Evolutionary conservation across 169 alveolate species (phyloP), one percentile per base, ranked within the genome.

Genomic region (Plasmodium gallinaceum): DNA sequence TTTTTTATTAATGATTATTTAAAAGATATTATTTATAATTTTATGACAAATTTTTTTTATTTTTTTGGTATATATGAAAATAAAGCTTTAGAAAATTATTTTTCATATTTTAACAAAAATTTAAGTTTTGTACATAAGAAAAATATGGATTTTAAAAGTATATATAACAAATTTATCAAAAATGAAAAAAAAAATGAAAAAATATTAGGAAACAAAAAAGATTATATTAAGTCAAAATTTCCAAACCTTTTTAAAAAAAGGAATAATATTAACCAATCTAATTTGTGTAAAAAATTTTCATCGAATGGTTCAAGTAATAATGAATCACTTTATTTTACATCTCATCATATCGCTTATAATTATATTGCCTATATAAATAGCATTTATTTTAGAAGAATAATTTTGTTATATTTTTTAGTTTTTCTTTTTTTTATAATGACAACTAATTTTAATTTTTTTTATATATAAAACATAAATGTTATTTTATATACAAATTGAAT

Each of bases 281-380:
- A 52, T 52, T 3, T 14, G 22, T 18, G 1, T n/a, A n/a, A 52
- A 16, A 16, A 52, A n/a, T 66, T 43, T 65, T 69, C 26, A 65
- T 45, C n/a, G n/a, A n/a, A 60, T 37, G 46, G 9, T 42, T 52
- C 52, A n/a, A 39, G 58, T 24, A 18, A 43, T 66, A 10, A 26
- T 39, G 64, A 80, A 7, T 61, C 78, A 80, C 37, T 51, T 39
- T 80, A 66, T 26, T 16, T 80, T 43, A 80, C 66, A 18, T 66
- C 90, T 12, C 69, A 80, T 51, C 20, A 65, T 7, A 74, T 52
- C 37, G 90, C 80, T 18, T 9, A 66, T 22, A 80, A 68, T 45
- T 80, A 80, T 60, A 68, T 80, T 22, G 43, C 69, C 24, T 61
- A 80, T 66, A 66, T 66, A 71, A 80, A 80, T 71, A 54, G 26